Evolutionary conservation across 352 stramenopile genomes (phyloP).

Genomic region (Phytophthora chlamydospora): DNA sequence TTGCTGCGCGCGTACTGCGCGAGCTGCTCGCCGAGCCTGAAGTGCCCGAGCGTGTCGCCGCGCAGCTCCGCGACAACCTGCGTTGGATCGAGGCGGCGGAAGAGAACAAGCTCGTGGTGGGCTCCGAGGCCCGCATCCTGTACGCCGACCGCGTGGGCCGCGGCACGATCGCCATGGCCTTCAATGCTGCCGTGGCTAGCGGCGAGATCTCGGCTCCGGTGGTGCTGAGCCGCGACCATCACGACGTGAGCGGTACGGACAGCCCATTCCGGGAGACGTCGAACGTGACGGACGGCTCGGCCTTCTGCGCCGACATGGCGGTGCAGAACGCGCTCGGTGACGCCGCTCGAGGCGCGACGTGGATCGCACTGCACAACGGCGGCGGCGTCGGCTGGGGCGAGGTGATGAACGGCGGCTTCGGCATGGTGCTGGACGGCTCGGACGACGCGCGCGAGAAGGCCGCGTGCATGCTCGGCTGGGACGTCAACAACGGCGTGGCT

Average conservation of each 20-base stretch:
- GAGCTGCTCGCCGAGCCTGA: constrained; percentile 65
- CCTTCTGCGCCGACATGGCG: constrained; percentile 90
- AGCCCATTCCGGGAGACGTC: constrained; percentile 90
- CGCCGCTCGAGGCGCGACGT: constrained; percentile 82
- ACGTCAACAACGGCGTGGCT: constrained; percentile 90
- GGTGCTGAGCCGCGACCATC: constrained; percentile 88
- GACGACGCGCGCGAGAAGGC: constrained; percentile 67
- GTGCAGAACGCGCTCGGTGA: constrained; percentile 91
- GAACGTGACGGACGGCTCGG: constrained; percentile 87
- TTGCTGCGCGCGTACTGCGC: constrained; percentile 70
- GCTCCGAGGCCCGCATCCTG: constrained; percentile 89
- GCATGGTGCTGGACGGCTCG: constrained; percentile 86
- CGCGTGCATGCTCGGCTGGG: constrained; percentile 83
- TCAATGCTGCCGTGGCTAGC: constrained; percentile 80
- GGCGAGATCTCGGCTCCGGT: constrained; percentile 76
- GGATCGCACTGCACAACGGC: constrained; percentile 90
- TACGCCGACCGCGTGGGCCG: constrained; percentile 86
- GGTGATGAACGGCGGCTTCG: constrained; percentile 90
- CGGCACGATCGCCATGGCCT: constrained; percentile 75
- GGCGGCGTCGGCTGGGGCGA: constrained; percentile 90
- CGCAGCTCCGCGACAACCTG: constrained; percentile 86
- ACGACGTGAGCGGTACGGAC: constrained; percentile 90
- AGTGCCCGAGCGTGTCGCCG: constrained; percentile 54
- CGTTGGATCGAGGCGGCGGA: constrained; percentile 87
- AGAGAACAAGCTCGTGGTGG: constrained; percentile 87